phyloP scores from a whole-genome alignment of 83 land plant genomes.

The Diphasiastrum complanatum region DNA sequence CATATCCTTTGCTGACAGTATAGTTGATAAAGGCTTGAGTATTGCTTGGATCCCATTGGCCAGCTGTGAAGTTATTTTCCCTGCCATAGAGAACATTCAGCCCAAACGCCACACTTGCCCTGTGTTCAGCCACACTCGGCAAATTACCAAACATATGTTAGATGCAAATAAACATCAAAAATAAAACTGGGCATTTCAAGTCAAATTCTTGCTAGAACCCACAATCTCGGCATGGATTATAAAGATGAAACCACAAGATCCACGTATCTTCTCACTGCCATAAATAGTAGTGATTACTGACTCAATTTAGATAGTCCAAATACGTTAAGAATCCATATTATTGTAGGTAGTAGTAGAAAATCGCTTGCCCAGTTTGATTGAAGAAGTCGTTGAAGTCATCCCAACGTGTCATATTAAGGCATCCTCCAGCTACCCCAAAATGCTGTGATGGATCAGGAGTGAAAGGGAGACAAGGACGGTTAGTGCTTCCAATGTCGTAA shows the following conservation, averaged over 20 bases:
- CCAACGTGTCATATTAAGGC: conserved; percentile 62
- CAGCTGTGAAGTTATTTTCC: conserved; percentile 20
- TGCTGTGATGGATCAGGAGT: conserved; percentile 30
- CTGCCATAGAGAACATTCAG: conserved; percentile 54
- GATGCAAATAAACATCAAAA: too few relatives aligned
- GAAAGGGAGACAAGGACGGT: conserved; percentile 38
- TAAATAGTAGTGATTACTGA: neutral
- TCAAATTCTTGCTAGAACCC: neutral
- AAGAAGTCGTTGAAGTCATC: conserved; percentile 51
- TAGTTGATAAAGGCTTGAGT: conserved; percentile 43
- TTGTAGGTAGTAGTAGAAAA: neutral
- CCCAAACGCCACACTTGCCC: conserved; percentile 47
- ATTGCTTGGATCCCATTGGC: conserved; percentile 50
- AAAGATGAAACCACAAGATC: neutral
- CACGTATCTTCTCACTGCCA: neutral
- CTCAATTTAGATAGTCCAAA: too few relatives aligned
- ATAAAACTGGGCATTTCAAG: too few relatives aligned
- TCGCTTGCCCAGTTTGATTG: conserved; percentile 37
- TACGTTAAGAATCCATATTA: too few relatives aligned
- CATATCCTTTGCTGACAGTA: conserved; percentile 41
- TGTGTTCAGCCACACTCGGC: conserved; percentile 18
- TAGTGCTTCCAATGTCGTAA: conserved; percentile 30
- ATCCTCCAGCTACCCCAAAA: conserved; percentile 57
- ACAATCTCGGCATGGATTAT: neutral
- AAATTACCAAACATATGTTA: too few relatives aligned